A percentile compares a stretch with the other conserved stretches of the same genome.
phyloP scores from a whole-genome alignment of 805 yeast genomes.

The Saccharomyces cerevisiae region DNA sequence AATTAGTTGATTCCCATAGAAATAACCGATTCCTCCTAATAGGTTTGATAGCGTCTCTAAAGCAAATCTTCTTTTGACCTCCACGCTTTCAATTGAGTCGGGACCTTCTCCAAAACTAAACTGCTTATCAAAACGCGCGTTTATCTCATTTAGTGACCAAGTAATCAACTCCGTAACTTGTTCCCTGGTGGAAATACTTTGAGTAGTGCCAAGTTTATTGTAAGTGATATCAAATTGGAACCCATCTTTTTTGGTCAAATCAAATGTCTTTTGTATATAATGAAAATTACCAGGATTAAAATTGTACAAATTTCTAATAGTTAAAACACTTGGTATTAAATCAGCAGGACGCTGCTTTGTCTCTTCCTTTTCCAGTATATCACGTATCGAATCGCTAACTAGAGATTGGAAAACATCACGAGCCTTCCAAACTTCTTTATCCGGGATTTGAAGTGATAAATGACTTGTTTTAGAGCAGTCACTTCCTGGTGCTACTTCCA shows the following conservation, averaged over 20 bases:
- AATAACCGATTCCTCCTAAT: conserved; percentile 84
- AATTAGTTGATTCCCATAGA: conserved; percentile 74
- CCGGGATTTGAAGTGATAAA: conserved; percentile 61
- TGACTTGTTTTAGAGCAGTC: conserved; percentile 61
- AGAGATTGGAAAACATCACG: conserved; percentile 64
- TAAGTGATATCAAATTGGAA: conserved; percentile 69
- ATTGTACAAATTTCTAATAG: conserved; percentile 48
- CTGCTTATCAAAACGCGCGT: conserved; percentile 40
- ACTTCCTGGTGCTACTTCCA: conserved; percentile 31
- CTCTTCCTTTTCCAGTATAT: conserved; percentile 24
- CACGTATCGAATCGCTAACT: conserved; percentile 58
- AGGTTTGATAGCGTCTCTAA: conserved; percentile 74
- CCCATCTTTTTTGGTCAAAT: conserved; percentile 37
- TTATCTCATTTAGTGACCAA: conserved; percentile 26
- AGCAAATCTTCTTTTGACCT: conserved; percentile 49
- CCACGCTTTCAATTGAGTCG: conserved; percentile 6
- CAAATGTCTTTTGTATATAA: conserved; percentile 64
- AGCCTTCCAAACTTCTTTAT: conserved; percentile 67
- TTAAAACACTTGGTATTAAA: conserved; percentile 37
- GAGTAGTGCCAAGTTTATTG: conserved; percentile 38
- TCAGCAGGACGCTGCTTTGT: conserved; percentile 22
- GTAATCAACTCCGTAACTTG: conserved; percentile 18
- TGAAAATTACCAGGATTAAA: conserved; percentile 69
- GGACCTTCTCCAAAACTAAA: conserved; percentile 36
- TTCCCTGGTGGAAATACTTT: conserved; percentile 28